Evolutionary conservation across 192 early-diverging fungal species (phyloP).

Genomic region (Gaertneriomyces semiglobifer): DNA sequence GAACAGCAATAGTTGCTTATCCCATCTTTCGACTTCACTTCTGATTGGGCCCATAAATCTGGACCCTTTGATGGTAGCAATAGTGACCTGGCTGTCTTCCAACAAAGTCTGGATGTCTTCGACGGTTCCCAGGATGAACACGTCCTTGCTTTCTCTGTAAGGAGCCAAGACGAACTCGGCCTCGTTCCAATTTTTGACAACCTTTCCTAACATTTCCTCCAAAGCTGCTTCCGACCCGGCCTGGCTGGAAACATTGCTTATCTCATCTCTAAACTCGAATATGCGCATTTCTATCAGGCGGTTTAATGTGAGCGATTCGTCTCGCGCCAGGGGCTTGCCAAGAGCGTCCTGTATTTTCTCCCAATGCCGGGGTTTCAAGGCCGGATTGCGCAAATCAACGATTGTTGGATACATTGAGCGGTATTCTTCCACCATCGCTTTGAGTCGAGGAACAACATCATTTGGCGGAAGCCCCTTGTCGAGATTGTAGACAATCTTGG

Average conservation of each 20-base stretch:
- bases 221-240: constrained; percentile 58
- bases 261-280: constrained; percentile 62
- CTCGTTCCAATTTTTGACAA: constrained; percentile 57
- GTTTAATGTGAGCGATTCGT: constrained; percentile 55
- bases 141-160: constrained; percentile 59
- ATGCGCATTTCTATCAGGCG: constrained; percentile 49
- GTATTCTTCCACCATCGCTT: constrained; percentile 53
- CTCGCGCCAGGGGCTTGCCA: constrained; percentile 47
- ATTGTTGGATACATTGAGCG: constrained; percentile 56
- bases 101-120: constrained; percentile 61
- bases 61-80: constrained; percentile 58
- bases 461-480: constrained; percentile 67
- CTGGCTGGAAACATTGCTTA: constrained; percentile 51
- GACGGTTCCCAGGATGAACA: constrained; percentile 58
- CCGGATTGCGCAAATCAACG: constrained; percentile 62
- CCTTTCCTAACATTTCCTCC: constrained; percentile 59
- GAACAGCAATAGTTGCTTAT: constrained; percentile 54
- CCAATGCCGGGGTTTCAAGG: constrained; percentile 58
- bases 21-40: constrained; percentile 58
- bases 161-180: constrained; percentile 52
- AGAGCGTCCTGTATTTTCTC: constrained; percentile 60
- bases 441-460: constrained; percentile 60
- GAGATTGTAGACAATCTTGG: constrained; percentile 56
- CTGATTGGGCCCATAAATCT: constrained; percentile 61
- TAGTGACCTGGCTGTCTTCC: constrained; percentile 60